phyloP scores from a whole-genome alignment of 495 filamentous ascomycete species.

The Acidiella bohemica region DNA sequence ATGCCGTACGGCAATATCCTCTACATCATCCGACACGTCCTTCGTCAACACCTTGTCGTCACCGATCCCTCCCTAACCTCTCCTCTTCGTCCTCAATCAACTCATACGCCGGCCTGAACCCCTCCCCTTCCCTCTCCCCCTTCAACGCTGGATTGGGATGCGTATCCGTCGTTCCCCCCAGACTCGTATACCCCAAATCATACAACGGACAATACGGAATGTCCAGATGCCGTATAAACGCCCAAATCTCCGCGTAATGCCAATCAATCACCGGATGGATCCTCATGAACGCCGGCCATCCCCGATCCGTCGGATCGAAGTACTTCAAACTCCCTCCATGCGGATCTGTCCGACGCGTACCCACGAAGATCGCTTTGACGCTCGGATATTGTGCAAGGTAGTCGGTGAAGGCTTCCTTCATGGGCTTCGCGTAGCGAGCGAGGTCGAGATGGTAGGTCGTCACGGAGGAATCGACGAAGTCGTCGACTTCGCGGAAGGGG shows the following conservation, averaged over 20 bases:
- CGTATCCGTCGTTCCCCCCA: conserved; percentile 84
- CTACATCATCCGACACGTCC: too few relatives aligned
- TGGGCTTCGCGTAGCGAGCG: conserved; percentile 61
- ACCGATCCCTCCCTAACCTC: conserved; percentile 53
- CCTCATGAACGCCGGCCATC: conserved; percentile 87
- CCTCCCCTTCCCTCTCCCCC: conserved; percentile 20
- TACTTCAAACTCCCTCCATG: conserved; percentile 63
- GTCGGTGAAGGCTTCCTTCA: conserved; percentile 61
- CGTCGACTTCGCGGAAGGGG: conserved; percentile 73
- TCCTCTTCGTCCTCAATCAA: conserved; percentile 74
- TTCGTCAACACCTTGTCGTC: background rate
- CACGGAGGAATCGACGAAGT: conserved; percentile 57
- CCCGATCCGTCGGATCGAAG: conserved; percentile 76
- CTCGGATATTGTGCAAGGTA: conserved; percentile 52
- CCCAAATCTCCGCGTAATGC: conserved; percentile 94
- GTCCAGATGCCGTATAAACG: conserved; percentile 69
- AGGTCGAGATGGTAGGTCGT: conserved; percentile 60
- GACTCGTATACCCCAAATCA: conserved; percentile 68
- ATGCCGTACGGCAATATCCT: too few relatives aligned
- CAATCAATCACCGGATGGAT: conserved; percentile 93
- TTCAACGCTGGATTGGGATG: conserved; percentile 69
- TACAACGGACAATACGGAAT: conserved; percentile 78
- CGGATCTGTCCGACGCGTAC: conserved; percentile 82
- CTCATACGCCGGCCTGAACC: conserved; percentile 75
- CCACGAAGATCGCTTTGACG: conserved; percentile 80